Base-by-base conservation (phyloP, 306 rosid species). In the Gynostemma pentaphyllum region DNA sequence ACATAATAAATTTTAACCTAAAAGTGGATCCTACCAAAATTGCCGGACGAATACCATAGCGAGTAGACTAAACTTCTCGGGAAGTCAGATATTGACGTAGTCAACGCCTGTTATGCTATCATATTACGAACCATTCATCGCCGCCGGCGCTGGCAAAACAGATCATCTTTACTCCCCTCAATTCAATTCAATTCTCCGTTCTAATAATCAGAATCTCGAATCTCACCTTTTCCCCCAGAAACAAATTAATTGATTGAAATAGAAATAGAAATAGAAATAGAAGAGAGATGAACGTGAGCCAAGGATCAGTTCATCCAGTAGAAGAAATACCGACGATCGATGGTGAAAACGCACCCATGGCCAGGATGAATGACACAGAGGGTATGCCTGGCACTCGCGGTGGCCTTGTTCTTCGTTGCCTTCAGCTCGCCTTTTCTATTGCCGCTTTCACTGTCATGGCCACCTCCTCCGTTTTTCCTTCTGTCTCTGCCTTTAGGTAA, bases 381-480 rank as follows among this genome's bases (percentile, higher is more conserved):
- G 98, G 98, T 40, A 91, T 91, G 98, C 95, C 96, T 9, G 98
- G 96, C 73, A 91, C 98, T 2, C 76, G 74, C 7, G 86, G 89
- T 26, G 98, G 98, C 42, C 76, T 91, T 2, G 75, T 60, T 61
- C 44, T 91, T 69, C 86, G 96, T 47, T 48, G 82, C 16, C 54
- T 67, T 21, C 96, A 87, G 82, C 69, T 91, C 66, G 64, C 78
- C 47, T 87, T 87, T 45, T 79, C 95, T 34, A 80, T 82, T 66
- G 87, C 83, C 18, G 85, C 98, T 12, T 81, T 91, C 18, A 56
- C 78, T 32, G 71, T 91, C 79, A 91, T 91, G 95, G 86, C 92
- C 16, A 70, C 96, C 72, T 75, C 87, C 28, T 77, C 75, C 46
- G 98, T 87, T 73, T 87, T 91, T 62, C 89, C 95, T 74, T 85